These are phyloP conservation scores for Coemansia sp. DNA, from an alignment of 192 early-diverging fungal genomes.

Conservation along the genomic window DNA sequence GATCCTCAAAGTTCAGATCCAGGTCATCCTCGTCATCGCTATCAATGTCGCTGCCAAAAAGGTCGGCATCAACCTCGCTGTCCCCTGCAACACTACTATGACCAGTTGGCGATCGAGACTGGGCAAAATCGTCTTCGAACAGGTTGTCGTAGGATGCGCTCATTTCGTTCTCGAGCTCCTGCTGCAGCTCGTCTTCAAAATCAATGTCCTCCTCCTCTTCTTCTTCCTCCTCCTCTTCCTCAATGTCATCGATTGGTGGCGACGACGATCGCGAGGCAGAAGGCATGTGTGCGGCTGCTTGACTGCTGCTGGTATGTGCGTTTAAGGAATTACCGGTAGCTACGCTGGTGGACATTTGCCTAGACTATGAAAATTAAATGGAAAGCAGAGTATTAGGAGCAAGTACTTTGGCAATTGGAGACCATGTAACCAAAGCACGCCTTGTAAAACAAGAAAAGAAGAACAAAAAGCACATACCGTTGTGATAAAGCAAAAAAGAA, in stretches of 20 bases:
- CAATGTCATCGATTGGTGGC: slow-evolving; percentile 11
- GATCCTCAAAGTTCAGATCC: slow-evolving; percentile 39
- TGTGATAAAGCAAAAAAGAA: too few relatives aligned
- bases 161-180: slow-evolving; percentile 51
- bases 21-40: slow-evolving; percentile 25
- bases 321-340: slow-evolving; percentile 27
- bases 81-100: slow-evolving; percentile 11
- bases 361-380: slow-evolving; percentile 2
- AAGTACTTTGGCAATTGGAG: not conserved
- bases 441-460: too few relatives aligned
- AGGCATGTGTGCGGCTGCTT: slow-evolving; percentile 17
- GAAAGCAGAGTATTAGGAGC: not conserved
- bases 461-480: too few relatives aligned
- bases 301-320: slow-evolving; percentile 12
- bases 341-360: slow-evolving; percentile 51
- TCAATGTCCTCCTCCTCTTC: slow-evolving; percentile 30
- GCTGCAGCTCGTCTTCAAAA: slow-evolving; percentile 47
- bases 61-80: slow-evolving; percentile 15
- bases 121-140: slow-evolving; percentile 10
- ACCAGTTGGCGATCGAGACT: slow-evolving; percentile 20
- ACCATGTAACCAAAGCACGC: too few relatives aligned
- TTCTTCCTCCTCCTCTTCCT: slow-evolving; percentile 37
- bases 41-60: slow-evolving; percentile 30
- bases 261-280: slow-evolving; percentile 23
- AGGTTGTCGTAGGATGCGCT: slow-evolving; percentile 43